These are phyloP conservation scores for Lagenaria siceraria DNA, from an alignment of 306 rosid species.

Conservation along the genomic window DNA sequence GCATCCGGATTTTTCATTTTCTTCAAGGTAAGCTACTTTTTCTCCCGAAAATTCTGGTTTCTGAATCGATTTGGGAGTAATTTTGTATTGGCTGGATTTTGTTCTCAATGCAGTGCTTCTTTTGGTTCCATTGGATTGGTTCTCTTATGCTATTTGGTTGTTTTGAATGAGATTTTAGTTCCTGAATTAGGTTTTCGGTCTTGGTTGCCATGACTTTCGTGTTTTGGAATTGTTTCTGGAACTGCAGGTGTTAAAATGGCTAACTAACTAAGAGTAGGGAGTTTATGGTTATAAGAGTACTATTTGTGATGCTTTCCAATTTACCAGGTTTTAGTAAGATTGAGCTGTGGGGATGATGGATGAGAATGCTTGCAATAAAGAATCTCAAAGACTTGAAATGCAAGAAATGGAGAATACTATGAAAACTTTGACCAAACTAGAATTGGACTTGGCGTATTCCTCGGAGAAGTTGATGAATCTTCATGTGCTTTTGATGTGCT, in stretches of 20 bases:
- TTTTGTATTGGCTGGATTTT: not conserved
- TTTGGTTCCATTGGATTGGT: not conserved
- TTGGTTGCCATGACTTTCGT: not conserved
- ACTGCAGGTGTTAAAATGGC: not conserved
- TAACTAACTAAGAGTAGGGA: not conserved
- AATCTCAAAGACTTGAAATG: slow-evolving; percentile 17
- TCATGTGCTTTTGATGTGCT: slow-evolving; percentile 48
- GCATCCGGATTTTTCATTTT: not conserved
- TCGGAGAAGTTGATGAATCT: slow-evolving; percentile 75
- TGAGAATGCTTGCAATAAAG: slow-evolving; percentile 23
- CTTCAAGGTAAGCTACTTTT: not conserved
- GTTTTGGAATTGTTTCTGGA: not conserved
- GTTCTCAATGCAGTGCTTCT: not conserved
- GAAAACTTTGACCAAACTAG: slow-evolving; percentile 55
- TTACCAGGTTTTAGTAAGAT: slow-evolving; percentile 18
- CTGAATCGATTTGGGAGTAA: not conserved
- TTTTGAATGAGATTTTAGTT: not conserved
- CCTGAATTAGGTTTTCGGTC: not conserved
- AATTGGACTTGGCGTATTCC: slow-evolving; percentile 67
- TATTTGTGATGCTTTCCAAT: not conserved
- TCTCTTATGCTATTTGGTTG: not conserved
- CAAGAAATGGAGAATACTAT: slow-evolving; percentile 38
- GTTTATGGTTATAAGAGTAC: not conserved
- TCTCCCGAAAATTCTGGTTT: not conserved
- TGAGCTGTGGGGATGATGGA: slow-evolving; percentile 40